Base-by-base conservation (phyloP, 1,284 basidiomycete species). In the Sporisorium reilianum region DNA sequence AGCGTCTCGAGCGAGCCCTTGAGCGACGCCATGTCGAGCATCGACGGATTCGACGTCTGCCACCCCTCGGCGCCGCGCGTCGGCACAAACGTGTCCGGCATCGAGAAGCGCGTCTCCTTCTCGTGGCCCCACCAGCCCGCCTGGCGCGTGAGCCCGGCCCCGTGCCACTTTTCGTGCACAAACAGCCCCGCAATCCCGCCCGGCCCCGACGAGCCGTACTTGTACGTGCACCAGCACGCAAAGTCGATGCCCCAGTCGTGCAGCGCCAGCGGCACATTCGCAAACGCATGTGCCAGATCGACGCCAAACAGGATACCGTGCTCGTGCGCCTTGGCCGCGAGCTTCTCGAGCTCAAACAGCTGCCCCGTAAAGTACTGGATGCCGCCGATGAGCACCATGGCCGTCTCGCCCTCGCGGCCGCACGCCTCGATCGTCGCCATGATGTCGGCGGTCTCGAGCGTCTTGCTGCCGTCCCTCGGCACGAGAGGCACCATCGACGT, bases 91-190 rank as follows among this genome's bases (percentile, higher is more conserved):
- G 85, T 87, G 20, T 91, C 88, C 18, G 91, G 91, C 96, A 98
- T 98, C 64, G 90, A 87, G 87, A 99, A 99, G 41, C 97, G 91
- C 40, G 93, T 95, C 62, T 87, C 84, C 23, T 90, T 88, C 81
- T 95, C 90, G 85, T 98, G 94, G 49, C 97, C 96, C 94, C 95
- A 99, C 96, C 96, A 99, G 36, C 97, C 96, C 23, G 94, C 91
- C 64, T 91, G 90, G 81, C 95, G 94, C 79, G 54, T 67, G 73
- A 72, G 65, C 22, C 48, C 45, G 11, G 59, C 66, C 49, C 80
- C 22, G 41, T 71, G 72, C 82, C 82, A 95, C 80, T 90, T 91
- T 70, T 92, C 90, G 82, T 97, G 94, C 16, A 97, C 88, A 84
- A 91, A 97, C 54, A 95, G 86, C 6, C 95, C 97, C n/a, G 91